These are phyloP conservation scores for Malassezia pachydermatis DNA, from an alignment of 1,284 basidiomycete species.

Conservation along the genomic window DNA sequence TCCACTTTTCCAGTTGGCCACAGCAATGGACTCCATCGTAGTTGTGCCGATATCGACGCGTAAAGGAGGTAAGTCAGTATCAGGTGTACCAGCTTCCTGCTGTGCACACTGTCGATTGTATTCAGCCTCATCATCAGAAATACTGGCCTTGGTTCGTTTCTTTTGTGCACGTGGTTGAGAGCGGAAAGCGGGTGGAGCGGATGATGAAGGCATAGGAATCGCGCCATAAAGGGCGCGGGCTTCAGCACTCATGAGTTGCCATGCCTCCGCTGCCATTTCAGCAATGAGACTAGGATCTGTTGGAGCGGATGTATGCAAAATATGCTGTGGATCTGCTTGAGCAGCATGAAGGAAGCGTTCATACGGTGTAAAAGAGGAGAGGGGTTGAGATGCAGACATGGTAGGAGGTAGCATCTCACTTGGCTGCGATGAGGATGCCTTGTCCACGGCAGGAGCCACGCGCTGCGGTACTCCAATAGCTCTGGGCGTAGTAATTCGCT, in stretches of 20 bases:
- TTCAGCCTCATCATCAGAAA: conserved; percentile 19
- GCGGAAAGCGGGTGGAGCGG: neutral
- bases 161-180: neutral
- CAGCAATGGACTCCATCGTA: conserved; percentile 22
- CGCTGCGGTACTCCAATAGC: no score
- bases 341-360: conserved; percentile 6
- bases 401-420: no score
- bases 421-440: no score
- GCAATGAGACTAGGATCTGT: conserved; percentile 3
- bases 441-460: no score
- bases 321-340: conserved; percentile 5
- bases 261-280: neutral
- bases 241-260: conserved; percentile 1
- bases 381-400: no score
- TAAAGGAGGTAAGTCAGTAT: conserved; percentile 6
- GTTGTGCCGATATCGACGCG: conserved; percentile 16
- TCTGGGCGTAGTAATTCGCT: no score
- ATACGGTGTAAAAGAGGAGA: conserved; percentile 1
- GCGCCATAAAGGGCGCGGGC: conserved; percentile 1
- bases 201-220: neutral
- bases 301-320: neutral
- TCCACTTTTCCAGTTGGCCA: conserved; percentile 26
- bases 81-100: neutral
- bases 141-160: neutral
- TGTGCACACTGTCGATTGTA: conserved; percentile 15